These are phyloP conservation scores for Wickerhamomyces silvicola DNA, from an alignment of 805 yeast species.

Conservation along the genomic window DNA sequence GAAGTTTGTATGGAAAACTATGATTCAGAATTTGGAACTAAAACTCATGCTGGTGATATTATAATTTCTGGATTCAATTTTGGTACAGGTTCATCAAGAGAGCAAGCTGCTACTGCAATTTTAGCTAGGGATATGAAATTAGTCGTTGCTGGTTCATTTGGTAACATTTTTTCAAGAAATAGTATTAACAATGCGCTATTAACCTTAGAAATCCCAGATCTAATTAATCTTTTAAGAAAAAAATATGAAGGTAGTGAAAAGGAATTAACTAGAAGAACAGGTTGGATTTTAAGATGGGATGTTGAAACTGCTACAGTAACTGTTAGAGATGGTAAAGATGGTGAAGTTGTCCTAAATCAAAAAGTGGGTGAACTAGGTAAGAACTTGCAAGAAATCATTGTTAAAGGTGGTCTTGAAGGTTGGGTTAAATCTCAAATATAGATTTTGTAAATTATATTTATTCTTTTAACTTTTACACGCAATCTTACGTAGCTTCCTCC, in stretches of 20 bases:
- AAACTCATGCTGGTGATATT: conserved; percentile 84
- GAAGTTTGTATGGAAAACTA: conserved; percentile 99
- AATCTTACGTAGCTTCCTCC: background rate
- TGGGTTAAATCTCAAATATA: conserved; percentile 82
- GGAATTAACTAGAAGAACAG: conserved; percentile 90
- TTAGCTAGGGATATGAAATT: conserved; percentile 88
- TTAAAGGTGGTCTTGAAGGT: conserved; percentile 95
- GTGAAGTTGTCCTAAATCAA: conserved; percentile 61
- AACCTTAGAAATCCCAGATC: conserved; percentile 87
- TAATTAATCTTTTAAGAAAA: conserved; percentile 71
- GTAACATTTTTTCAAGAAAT: conserved; percentile 93
- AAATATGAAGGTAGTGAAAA: conserved; percentile 46
- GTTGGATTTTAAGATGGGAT: conserved; percentile 90
- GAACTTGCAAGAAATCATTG: conserved; percentile 92
- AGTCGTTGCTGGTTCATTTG: conserved; percentile 95
- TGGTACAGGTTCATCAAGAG: conserved; percentile 98
- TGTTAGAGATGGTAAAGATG: conserved; percentile 56
- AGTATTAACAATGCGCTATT: conserved; percentile 93
- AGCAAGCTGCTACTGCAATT: conserved; percentile 98
- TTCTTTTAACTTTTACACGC: background rate
- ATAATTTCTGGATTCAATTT: conserved; percentile 90
- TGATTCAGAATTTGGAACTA: conserved; percentile 78
- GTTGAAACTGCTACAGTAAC: conserved; percentile 77
- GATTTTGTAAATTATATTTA: background rate
- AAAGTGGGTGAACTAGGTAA: conserved; percentile 95